phyloP scores from a whole-genome alignment of 2,329 filamentous ascomycete genomes.

The Biscogniauxia marginata region DNA sequence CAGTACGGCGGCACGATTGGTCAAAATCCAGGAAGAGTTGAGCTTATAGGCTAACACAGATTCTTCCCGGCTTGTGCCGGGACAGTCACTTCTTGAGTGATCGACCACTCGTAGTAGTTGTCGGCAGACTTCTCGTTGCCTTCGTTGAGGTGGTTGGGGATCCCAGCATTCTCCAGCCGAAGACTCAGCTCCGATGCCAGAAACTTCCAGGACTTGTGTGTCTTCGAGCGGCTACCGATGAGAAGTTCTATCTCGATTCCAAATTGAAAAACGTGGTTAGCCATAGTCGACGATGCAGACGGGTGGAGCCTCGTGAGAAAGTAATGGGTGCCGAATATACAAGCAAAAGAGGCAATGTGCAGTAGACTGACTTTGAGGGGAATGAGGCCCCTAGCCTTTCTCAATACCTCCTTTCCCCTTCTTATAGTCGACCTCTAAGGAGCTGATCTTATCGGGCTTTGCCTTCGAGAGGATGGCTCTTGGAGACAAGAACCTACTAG shows the following conservation, averaged over 20 bases:
- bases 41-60: conserved; percentile 26
- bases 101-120: conserved; percentile 38
- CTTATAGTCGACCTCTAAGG: too few relatives aligned
- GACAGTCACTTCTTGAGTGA: conserved; percentile 38
- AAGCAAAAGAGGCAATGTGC: too few relatives aligned
- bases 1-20: not conserved
- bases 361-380: too few relatives aligned
- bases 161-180: conserved; percentile 31
- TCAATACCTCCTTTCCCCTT: too few relatives aligned
- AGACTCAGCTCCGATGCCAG: conserved; percentile 37
- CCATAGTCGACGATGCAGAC: conserved; percentile 1
- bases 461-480: too few relatives aligned
- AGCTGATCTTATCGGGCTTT: too few relatives aligned
- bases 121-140: conserved; percentile 27
- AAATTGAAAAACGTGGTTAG: conserved; percentile 23
- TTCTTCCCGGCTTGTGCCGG: conserved; percentile 31
- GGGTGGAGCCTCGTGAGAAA: too few relatives aligned
- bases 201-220: conserved; percentile 32
- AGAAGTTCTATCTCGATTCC: conserved; percentile 41
- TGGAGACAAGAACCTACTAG: too few relatives aligned
- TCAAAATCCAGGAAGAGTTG: not conserved
- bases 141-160: conserved; percentile 36
- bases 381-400: too few relatives aligned
- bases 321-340: too few relatives aligned
- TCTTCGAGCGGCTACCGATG: conserved; percentile 32